phyloP scores from a whole-genome alignment of 2,329 filamentous ascomycete species.

The Phaeosphaeriaceae sp. region DNA sequence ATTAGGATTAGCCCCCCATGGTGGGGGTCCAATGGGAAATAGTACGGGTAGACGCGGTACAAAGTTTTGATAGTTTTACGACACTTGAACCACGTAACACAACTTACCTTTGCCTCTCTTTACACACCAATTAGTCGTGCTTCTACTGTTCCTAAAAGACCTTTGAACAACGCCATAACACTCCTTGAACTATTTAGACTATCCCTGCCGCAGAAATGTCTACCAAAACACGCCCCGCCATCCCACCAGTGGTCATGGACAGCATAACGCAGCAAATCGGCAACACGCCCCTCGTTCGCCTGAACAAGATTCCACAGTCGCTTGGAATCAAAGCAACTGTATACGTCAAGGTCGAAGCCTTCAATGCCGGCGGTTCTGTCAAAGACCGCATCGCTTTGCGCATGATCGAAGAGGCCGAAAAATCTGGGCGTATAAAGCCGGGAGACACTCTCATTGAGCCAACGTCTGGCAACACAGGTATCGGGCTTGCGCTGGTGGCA shows the following conservation, averaged over 20 bases:
- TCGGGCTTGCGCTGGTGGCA: constrained; percentile 89
- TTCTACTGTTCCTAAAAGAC: not conserved
- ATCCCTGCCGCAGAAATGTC: constrained; percentile 48
- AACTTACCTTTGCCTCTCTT: constrained; percentile 4
- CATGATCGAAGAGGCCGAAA: constrained; percentile 97
- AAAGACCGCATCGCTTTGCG: constrained; percentile 95
- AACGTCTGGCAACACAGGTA: constrained; percentile 97
- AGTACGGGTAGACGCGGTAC: constrained; percentile 24
- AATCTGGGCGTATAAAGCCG: constrained; percentile 89
- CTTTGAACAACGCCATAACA: not conserved
- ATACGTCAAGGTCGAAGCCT: constrained; percentile 89
- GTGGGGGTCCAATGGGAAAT: not conserved
- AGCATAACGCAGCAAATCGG: constrained; percentile 88
- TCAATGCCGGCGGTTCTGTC: constrained; percentile 92
- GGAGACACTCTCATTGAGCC: constrained; percentile 98
- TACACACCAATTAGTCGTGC: not conserved
- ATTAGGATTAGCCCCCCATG: constrained; percentile 6
- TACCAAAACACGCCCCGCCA: constrained; percentile 56
- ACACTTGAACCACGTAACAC: constrained; percentile 10
- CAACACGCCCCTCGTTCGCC: constrained; percentile 90
- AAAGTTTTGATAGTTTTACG: constrained; percentile 20
- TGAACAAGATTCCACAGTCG: constrained; percentile 92
- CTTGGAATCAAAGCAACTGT: constrained; percentile 88
- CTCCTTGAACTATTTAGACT: not conserved
- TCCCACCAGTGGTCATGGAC: constrained; percentile 64